Base-by-base conservation (phyloP, 768 basidiomycete species). In the Tulasnella sp. region DNA sequence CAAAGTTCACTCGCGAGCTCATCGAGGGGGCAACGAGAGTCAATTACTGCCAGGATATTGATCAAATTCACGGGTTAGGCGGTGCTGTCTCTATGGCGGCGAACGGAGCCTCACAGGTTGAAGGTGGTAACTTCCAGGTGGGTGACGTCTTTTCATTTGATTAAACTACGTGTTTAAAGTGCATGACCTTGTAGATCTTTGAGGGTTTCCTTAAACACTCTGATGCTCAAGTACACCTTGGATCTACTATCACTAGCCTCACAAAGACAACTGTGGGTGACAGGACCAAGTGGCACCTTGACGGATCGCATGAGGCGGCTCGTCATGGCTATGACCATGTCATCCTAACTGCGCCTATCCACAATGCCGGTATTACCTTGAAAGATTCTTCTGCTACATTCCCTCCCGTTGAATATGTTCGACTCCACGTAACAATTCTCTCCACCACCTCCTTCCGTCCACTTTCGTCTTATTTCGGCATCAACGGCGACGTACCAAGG, bases 311-410 rank as follows among this genome's bases (percentile, higher is more conserved):
- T 28, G 28, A 16, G 0, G 29, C 16, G 6, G n/a, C 37, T 34
- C 58, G 19, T 37, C 53, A 5, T 34, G 22, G 37, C 7, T 91
- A 87, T 62, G 76, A 74, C 61, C 78, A 78, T 2, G 74, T 96
- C 50, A 80, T 98, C 60, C 70, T 95, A 48, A 90, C 91, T 2
- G 81, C 88, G 1, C 93, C 93, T 2, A 84, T 79, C 70, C 79
- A 86, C 64, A 76, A 72, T 24, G 73, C 83, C 1, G 67, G 65
- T 12, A 81, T 87, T 56, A 59, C 61, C 4, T 63, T 84, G 22
- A 71, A 27, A n/a, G 47, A 37, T 48, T 55, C 50, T 4, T 46
- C 40, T 15, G 32, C 45, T 15, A 19, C 43, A 15, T 50, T 28
- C 72, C 15, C 62, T 82, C 27, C 61, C 73, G 3, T 70, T 70